Evolutionary conservation across 2,329 filamentous ascomycete genomes (phyloP).

Genomic region (Talaromyces sp.): DNA sequence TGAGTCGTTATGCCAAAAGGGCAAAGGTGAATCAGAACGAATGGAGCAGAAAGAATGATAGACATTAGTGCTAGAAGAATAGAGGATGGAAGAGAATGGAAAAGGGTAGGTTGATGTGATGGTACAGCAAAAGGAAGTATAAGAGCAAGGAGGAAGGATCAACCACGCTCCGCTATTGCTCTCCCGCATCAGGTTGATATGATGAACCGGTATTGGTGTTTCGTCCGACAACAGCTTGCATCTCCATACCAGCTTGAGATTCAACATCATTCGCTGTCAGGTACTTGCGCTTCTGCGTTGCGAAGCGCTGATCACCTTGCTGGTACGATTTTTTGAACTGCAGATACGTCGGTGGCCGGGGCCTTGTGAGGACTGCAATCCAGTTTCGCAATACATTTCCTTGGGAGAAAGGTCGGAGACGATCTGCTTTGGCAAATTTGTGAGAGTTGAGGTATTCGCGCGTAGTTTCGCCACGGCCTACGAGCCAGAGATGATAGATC

Average conservation of each 20-base stretch:
- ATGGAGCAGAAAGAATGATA: background rate
- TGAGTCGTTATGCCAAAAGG: constrained; percentile 9
- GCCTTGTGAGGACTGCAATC: constrained; percentile 73
- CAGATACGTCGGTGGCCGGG: constrained; percentile 82
- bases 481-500: constrained; percentile 87
- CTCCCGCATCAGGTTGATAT: constrained; percentile 10
- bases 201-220: constrained; percentile 20
- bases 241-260: constrained; percentile 62
- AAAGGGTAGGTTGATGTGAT: background rate
- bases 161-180: constrained; percentile 5
- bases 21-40: background rate
- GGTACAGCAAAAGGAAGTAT: background rate
- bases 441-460: constrained; percentile 93
- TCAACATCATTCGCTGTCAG: constrained; percentile 45
- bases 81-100: constrained; percentile 3
- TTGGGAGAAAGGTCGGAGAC: constrained; percentile 86
- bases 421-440: constrained; percentile 88
- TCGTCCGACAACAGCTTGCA: constrained; percentile 57
- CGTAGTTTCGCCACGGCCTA: constrained; percentile 88
- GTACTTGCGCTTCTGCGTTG: constrained; percentile 53
- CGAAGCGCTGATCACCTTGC: constrained; percentile 81
- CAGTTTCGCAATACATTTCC: constrained; percentile 72
- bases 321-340: constrained; percentile 74
- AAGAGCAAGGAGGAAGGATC: background rate
- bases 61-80: constrained; percentile 12